phyloP scores from a whole-genome alignment of 208 protist species.

The Vickermania spadyakhi region DNA sequence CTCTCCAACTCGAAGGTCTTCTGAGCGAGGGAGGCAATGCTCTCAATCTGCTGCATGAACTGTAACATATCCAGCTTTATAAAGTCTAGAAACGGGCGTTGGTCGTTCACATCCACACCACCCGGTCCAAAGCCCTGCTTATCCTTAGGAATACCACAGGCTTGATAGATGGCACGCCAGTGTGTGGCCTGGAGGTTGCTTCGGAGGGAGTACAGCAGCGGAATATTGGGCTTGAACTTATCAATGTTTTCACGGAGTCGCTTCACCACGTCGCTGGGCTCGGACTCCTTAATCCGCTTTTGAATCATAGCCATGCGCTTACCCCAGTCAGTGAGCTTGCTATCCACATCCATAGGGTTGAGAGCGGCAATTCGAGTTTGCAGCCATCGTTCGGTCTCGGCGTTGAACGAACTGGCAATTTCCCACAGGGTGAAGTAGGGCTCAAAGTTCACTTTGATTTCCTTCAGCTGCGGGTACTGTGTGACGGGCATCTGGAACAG shows the following conservation, averaged over 20 bases:
- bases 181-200: conserved; percentile 92
- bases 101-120: conserved; percentile 77
- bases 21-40: conserved; percentile 75
- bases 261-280: conserved; percentile 67
- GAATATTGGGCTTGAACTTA: conserved; percentile 87
- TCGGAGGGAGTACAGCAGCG: conserved; percentile 88
- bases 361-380: conserved; percentile 83
- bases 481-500: conserved; percentile 79
- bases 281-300: conserved; percentile 83
- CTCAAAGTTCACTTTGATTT: conserved; percentile 81
- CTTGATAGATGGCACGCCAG: conserved; percentile 87
- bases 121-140: conserved; percentile 75
- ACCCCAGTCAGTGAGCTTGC: conserved; percentile 75
- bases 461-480: conserved; percentile 85
- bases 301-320: conserved; percentile 70
- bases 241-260: conserved; percentile 87
- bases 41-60: conserved; percentile 74
- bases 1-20: conserved; percentile 90
- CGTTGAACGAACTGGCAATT: conserved; percentile 71
- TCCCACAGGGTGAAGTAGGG: conserved; percentile 89
- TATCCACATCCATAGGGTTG: conserved; percentile 71
- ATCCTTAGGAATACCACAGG: conserved; percentile 75
- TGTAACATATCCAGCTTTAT: conserved; percentile 83
- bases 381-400: conserved; percentile 83
- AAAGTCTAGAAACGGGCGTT: conserved; percentile 71